Evolutionary conservation across 179 eudicot species (phyloP), one percentile per base, ranked within the genome.

Genomic region (Silene noctiflora): DNA sequence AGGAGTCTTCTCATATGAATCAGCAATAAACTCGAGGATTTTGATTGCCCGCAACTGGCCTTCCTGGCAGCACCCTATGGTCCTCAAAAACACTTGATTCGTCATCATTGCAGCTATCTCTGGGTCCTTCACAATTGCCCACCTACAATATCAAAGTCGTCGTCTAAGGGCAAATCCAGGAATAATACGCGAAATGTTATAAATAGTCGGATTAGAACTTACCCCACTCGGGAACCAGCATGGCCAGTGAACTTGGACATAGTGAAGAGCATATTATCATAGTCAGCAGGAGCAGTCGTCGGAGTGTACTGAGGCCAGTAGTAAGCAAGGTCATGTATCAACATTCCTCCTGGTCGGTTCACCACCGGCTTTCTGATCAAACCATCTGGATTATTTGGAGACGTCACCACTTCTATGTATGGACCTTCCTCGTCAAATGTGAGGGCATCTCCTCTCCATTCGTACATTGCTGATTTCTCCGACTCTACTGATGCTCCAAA

Each of bases 271-370:
- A 92, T 90, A 21, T 87, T 69, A 60, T 89, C 97, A 66, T 73
- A 77, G 79, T 84, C 19, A 84, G 83, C 91, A 83, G 85, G 75
- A 44, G 77, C 71, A 73, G 86, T 80, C 33, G 88, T 90, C 2
- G 94, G 88, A 71, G 91, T 88, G 79, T 88, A 91, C 29, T 91
- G 94, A 4, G 94, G 97, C 97, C 97, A 91, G 75, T 88, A 90
- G 73, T 91, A 91, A 33, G 92, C 92, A 21, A 89, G 78, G 77
- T 90, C 97, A 61, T 90, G 89, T 63, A 91, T 69, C 60, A 88
- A 46, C 59, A 83, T 81, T 19, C 90, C 97, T n/a, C 81, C 77
- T 42, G 68, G 68, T 33, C 82, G 73, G 76, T 88, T 90, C 33
- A 87, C 86, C 63, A 84, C 83, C 11, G 89, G 77, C 69, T 83